Conservation (phyloP, 495 filamentous ascomycete genomes). For the Penicillium atrosanguineum region DNA sequence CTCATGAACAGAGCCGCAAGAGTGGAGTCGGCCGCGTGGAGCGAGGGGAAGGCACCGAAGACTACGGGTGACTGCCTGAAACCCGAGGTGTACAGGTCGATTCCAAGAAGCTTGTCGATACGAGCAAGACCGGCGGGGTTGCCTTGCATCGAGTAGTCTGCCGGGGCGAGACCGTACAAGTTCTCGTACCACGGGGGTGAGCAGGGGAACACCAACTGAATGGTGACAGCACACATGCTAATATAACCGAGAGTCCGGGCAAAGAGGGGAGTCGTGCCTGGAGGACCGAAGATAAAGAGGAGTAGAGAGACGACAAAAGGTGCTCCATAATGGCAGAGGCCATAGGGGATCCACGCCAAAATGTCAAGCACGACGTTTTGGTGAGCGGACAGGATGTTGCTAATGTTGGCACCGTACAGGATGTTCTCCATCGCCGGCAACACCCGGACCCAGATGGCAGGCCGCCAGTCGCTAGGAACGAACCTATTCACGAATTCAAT, state of each 20-base stretch:
- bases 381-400: slow-evolving; percentile 90
- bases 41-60: slow-evolving; percentile 89
- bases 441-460: slow-evolving; percentile 91
- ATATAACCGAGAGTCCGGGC: slow-evolving; percentile 87
- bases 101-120: slow-evolving; percentile 83
- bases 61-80: slow-evolving; percentile 88
- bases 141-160: slow-evolving; percentile 85
- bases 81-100: slow-evolving; percentile 86
- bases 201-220: slow-evolving; percentile 88
- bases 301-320: slow-evolving; percentile 70
- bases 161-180: slow-evolving; percentile 79
- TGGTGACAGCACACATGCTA: slow-evolving; percentile 78
- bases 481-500: slow-evolving; percentile 52
- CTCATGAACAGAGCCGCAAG: slow-evolving; percentile 91
- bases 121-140: slow-evolving; percentile 83
- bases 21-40: slow-evolving; percentile 83
- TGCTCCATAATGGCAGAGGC: slow-evolving; percentile 80
- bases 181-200: slow-evolving; percentile 97
- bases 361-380: slow-evolving; percentile 77
- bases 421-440: slow-evolving; percentile 96
- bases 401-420: slow-evolving; percentile 91
- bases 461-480: slow-evolving; percentile 78
- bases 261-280: slow-evolving; percentile 80
- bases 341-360: slow-evolving; percentile 91
- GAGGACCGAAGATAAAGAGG: slow-evolving; percentile 85